phyloP scores from a whole-genome alignment of 2,329 filamentous ascomycete species.

The Mycosphaerella arachidis region DNA sequence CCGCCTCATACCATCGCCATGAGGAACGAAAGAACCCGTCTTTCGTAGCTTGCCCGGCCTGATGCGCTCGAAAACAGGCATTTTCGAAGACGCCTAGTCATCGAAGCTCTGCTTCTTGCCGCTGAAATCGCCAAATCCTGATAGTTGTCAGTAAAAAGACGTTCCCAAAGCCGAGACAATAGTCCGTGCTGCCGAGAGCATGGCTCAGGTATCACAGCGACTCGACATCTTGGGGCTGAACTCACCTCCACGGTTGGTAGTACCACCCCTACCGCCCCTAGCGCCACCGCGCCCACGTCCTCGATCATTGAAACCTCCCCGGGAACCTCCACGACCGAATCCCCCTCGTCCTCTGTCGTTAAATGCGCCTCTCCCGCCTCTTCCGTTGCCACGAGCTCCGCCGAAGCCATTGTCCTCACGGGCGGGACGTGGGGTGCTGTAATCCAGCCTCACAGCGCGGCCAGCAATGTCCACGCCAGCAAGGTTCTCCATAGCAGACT shows the following conservation, averaged over 20 bases:
- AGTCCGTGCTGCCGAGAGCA: too few relatives aligned
- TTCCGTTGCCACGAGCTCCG: slow-evolving; percentile 37
- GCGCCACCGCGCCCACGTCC: slow-evolving; percentile 48
- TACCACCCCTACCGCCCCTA: slow-evolving; percentile 47
- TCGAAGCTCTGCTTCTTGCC: slow-evolving; percentile 74
- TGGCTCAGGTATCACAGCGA: too few relatives aligned
- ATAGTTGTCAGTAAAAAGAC: too few relatives aligned
- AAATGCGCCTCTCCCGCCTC: slow-evolving; percentile 37
- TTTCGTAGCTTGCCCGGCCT: not conserved
- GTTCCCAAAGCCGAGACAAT: too few relatives aligned
- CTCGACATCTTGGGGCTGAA: not conserved
- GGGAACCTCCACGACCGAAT: slow-evolving; percentile 34
- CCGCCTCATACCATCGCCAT: not conserved
- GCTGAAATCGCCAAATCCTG: slow-evolving; percentile 47
- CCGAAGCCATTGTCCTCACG: slow-evolving; percentile 41
- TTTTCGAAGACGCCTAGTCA: not conserved
- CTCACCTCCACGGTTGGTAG: slow-evolving; percentile 42
- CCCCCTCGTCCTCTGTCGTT: slow-evolving; percentile 33
- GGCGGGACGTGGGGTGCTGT: slow-evolving; percentile 61
- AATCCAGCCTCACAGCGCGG: slow-evolving; percentile 79
- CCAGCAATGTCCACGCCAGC: slow-evolving; percentile 68
- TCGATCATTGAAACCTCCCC: slow-evolving; percentile 33
- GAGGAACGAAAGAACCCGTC: too few relatives aligned
- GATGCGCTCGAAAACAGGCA: not conserved
- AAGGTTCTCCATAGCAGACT: slow-evolving; percentile 64